Evolutionary conservation across 768 basidiomycete species (phyloP).

Genomic region (Panaeolus cyanescens): DNA sequence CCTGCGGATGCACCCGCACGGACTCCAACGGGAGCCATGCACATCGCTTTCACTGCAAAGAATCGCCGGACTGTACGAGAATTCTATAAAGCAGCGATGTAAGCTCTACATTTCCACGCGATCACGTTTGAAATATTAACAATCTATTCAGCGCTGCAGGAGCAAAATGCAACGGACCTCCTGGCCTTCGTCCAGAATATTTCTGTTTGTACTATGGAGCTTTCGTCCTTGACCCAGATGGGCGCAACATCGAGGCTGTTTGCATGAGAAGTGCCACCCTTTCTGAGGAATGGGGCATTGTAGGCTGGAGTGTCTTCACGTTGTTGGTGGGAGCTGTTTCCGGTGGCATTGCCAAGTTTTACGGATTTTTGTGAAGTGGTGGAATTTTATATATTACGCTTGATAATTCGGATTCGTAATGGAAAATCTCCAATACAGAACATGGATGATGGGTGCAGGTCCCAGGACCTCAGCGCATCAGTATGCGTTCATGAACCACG

Average conservation of each 20-base stretch:
- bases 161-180: constrained; percentile 20
- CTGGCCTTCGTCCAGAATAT: constrained; percentile 17
- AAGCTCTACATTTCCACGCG: background rate
- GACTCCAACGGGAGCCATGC: constrained; percentile 10
- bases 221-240: constrained; percentile 13
- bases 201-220: constrained; percentile 10
- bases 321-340: background rate
- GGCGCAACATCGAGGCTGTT: constrained; percentile 13
- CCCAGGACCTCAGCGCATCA: background rate
- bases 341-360: background rate
- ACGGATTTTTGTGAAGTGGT: background rate
- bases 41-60: constrained; percentile 18
- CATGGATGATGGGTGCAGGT: no score
- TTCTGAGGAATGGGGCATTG: constrained; percentile 8
- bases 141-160: constrained; percentile 15
- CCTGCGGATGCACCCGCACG: background rate
- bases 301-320: constrained; percentile 3
- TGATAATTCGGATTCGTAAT: no score
- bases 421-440: no score
- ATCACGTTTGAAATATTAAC: background rate
- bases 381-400: no score
- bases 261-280: constrained; percentile 7
- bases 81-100: constrained; percentile 22
- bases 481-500: background rate
- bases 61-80: constrained; percentile 16